Conservation (phyloP, 805 yeast species). For the Wickerhamomyces kurtzmanii region DNA sequence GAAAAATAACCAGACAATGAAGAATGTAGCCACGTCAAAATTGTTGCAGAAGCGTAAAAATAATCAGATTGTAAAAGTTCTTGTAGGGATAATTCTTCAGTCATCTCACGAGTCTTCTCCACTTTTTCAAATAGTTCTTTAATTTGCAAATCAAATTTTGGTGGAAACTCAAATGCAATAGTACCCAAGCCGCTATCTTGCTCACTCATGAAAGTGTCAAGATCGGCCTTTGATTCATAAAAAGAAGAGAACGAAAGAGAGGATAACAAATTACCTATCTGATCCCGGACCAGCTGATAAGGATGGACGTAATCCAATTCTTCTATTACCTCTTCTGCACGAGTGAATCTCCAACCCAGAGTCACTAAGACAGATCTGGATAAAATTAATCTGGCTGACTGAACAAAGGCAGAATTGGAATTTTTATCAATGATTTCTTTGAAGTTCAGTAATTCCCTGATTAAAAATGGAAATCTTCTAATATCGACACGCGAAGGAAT, state of each 20-base stretch:
- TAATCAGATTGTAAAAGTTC: constrained; percentile 50
- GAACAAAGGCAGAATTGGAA: constrained; percentile 54
- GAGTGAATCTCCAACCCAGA: constrained; percentile 45
- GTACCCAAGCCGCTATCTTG: constrained; percentile 28
- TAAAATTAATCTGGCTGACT: constrained; percentile 50
- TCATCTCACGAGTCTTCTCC: constrained; percentile 24
- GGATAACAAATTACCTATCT: constrained; percentile 47
- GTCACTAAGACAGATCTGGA: constrained; percentile 38
- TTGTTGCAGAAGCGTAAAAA: constrained; percentile 54
- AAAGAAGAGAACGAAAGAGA: constrained; percentile 28
- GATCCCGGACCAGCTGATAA: constrained; percentile 62
- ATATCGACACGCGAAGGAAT: constrained; percentile 53
- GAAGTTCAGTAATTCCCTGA: constrained; percentile 34
- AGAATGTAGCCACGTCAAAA: constrained; percentile 48
- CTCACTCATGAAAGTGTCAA: constrained; percentile 27
- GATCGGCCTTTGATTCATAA: constrained; percentile 29
- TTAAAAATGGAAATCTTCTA: constrained; percentile 52
- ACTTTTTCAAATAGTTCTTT: constrained; percentile 33
- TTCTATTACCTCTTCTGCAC: constrained; percentile 32
- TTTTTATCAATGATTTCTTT: constrained; percentile 28
- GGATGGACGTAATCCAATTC: constrained; percentile 46
- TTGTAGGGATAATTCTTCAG: constrained; percentile 34
- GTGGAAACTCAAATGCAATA: constrained; percentile 18
- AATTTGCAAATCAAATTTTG: constrained; percentile 25
- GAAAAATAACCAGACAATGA: constrained; percentile 46